phyloP scores from a whole-genome alignment of 2,329 filamentous ascomycete genomes.

The Calonectria henricotiae region DNA sequence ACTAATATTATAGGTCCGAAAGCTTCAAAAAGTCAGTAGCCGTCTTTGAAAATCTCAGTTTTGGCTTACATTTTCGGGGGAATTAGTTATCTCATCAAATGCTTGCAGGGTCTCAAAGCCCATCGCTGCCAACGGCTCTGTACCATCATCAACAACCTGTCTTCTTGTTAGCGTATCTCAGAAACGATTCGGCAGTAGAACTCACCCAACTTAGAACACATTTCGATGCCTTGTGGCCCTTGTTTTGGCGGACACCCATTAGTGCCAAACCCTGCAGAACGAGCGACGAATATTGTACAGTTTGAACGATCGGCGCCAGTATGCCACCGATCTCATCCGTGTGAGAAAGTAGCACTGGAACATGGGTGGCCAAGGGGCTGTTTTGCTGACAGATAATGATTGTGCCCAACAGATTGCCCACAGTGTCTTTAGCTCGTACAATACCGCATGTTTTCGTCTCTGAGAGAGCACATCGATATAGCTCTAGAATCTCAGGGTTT shows the following conservation, averaged over 20 bases:
- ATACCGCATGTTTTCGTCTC: slow-evolving; percentile 84
- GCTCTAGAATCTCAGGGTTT: slow-evolving; percentile 83
- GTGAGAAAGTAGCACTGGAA: slow-evolving; percentile 78
- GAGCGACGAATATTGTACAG: slow-evolving; percentile 78
- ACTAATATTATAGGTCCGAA: slow-evolving; percentile 24
- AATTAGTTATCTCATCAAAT: slow-evolving; percentile 85
- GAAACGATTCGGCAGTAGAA: neutral
- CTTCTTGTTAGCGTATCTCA: slow-evolving; percentile 38
- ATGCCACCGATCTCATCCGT: slow-evolving; percentile 80
- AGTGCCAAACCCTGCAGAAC: slow-evolving; percentile 84
- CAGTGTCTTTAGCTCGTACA: slow-evolving; percentile 83
- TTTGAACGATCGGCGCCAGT: slow-evolving; percentile 83
- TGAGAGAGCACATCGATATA: slow-evolving; percentile 83
- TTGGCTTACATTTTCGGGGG: slow-evolving; percentile 67
- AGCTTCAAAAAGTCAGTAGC: slow-evolving; percentile 27
- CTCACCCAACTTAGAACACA: slow-evolving; percentile 87
- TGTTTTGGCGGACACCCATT: slow-evolving; percentile 87
- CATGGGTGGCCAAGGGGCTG: slow-evolving; percentile 78
- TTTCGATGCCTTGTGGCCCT: slow-evolving; percentile 81
- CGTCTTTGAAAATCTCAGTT: neutral
- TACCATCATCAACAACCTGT: slow-evolving; percentile 79
- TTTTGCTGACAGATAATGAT: slow-evolving; percentile 84
- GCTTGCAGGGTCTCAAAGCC: slow-evolving; percentile 85
- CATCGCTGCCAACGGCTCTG: slow-evolving; percentile 83
- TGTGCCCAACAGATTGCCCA: slow-evolving; percentile 81